Evolutionary conservation across 2,329 filamentous ascomycete species (phyloP).

Genomic region (Diplodia seriata): DNA sequence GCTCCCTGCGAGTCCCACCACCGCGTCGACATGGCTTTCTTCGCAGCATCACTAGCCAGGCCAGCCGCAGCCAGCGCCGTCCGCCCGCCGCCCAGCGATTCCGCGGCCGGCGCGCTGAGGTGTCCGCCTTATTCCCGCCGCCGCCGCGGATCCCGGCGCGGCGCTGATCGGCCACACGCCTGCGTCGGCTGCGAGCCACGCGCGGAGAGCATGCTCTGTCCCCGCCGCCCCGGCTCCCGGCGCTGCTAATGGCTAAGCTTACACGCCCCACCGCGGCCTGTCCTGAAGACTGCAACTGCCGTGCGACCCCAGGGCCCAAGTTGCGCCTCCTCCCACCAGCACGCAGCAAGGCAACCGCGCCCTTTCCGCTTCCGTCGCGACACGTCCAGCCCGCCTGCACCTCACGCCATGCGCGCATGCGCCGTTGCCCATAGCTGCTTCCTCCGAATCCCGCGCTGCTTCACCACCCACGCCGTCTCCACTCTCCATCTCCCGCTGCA

Average conservation of each 20-base stretch:
- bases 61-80: background rate
- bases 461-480: slow-evolving; percentile 1
- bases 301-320: background rate
- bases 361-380: slow-evolving; percentile 2
- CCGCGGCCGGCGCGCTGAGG: slow-evolving; percentile 14
- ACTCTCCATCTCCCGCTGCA: slow-evolving; percentile 24
- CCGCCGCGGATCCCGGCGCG: slow-evolving; percentile 20
- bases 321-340: slow-evolving; percentile 7
- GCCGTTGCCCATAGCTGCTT: slow-evolving; percentile 14
- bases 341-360: slow-evolving; percentile 1
- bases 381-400: slow-evolving; percentile 10
- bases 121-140: slow-evolving; percentile 24
- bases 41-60: slow-evolving; percentile 11
- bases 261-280: background rate
- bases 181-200: slow-evolving; percentile 19
- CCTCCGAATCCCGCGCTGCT: slow-evolving; percentile 6
- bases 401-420: slow-evolving; percentile 16
- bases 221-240: slow-evolving; percentile 22
- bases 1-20: slow-evolving; percentile 5
- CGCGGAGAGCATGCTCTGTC: slow-evolving; percentile 16
- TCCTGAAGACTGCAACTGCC: slow-evolving; percentile 10
- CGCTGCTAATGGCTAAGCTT: slow-evolving; percentile 19
- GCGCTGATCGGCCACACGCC: slow-evolving; percentile 14
- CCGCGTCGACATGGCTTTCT: slow-evolving; percentile 1
- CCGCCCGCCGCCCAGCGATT: background rate